These are phyloP conservation scores for Boletus sp. DNA, from an alignment of 768 basidiomycete species.

Conservation along the genomic window DNA sequence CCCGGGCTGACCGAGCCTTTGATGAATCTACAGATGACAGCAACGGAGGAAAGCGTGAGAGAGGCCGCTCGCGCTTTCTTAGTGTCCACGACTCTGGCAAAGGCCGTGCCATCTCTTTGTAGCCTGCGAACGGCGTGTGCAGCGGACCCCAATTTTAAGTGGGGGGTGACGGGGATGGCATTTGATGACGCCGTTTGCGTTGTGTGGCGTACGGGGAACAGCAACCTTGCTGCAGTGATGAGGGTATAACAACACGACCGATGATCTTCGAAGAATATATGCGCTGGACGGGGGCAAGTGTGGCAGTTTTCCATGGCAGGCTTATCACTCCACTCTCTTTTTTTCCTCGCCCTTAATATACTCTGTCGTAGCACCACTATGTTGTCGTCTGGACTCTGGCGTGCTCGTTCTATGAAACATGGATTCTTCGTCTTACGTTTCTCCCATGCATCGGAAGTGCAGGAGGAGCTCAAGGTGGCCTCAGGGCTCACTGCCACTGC, in stretches of 20 bases:
- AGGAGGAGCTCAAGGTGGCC: not conserved
- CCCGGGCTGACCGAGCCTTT: conserved; percentile 72
- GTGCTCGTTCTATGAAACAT: conserved; percentile 19
- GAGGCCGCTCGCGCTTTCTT: conserved; percentile 67
- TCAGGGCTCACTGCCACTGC: conserved; percentile 31
- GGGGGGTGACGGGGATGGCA: conserved; percentile 16
- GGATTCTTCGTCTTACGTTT: conserved; percentile 18
- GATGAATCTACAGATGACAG: conserved; percentile 53
- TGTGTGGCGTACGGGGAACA: conserved; percentile 29
- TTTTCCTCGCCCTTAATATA: conserved; percentile 17
- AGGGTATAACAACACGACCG: conserved; percentile 31
- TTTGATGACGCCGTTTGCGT: conserved; percentile 32
- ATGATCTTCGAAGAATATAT: conserved; percentile 30
- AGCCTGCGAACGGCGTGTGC: conserved; percentile 36
- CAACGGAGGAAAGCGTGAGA: conserved; percentile 46
- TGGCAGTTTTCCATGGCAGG: not conserved
- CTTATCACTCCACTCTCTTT: conserved; percentile 7
- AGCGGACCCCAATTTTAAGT: conserved; percentile 23
- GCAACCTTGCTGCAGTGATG: conserved; percentile 33
- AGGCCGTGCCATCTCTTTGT: conserved; percentile 85
- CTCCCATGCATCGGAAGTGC: conserved; percentile 8
- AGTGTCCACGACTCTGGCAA: conserved; percentile 60
- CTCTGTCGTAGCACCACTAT: conserved; percentile 8
- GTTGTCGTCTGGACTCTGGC: conserved; percentile 16
- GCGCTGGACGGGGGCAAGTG: conserved; percentile 12